Conservation (phyloP, 768 basidiomycete genomes). For the Kondoa malvinella region DNA sequence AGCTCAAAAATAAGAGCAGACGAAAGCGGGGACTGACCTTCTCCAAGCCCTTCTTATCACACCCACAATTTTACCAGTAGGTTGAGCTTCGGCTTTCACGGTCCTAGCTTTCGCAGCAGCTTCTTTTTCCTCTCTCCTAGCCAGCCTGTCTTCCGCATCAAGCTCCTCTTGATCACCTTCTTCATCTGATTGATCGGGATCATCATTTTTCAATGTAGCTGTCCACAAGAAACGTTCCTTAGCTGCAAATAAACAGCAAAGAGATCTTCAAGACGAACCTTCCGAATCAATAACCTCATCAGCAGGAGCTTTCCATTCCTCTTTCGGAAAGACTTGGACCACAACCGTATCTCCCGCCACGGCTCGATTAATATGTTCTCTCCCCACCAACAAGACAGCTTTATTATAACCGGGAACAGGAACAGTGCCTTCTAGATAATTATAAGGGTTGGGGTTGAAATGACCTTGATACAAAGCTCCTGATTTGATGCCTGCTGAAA, state of each 20-base stretch:
- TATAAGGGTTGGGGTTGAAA: constrained; percentile 88
- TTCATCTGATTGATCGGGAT: constrained; percentile 51
- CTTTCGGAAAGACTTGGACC: constrained; percentile 68
- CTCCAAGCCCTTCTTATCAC: constrained; percentile 91
- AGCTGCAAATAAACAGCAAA: neutral
- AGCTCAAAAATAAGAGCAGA: neutral
- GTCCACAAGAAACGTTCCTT: neutral
- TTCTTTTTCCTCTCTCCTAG: constrained; percentile 22
- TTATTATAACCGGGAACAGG: constrained; percentile 54
- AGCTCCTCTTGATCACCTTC: constrained; percentile 40
- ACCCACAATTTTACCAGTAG: constrained; percentile 80
- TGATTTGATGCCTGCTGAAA: constrained; percentile 67
- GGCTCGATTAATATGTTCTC: constrained; percentile 88
- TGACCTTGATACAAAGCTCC: constrained; percentile 77
- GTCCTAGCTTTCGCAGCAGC: constrained; percentile 30
- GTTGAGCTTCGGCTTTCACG: constrained; percentile 46
- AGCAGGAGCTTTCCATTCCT: constrained; percentile 78
- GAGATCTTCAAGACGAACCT: constrained; percentile 36
- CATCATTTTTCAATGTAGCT: constrained; percentile 73
- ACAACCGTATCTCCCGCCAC: constrained; percentile 86
- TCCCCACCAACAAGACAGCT: constrained; percentile 64
- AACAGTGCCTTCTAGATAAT: constrained; percentile 84
- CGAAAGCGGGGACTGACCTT: constrained; percentile 45
- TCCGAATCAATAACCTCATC: constrained; percentile 93
- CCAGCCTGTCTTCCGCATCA: constrained; percentile 36